A percentile compares a stretch with the other conserved stretches of the same genome.
phyloP scores from a whole-genome alignment of 2,329 filamentous ascomycete species.

The Rachicladosporium sp. region DNA sequence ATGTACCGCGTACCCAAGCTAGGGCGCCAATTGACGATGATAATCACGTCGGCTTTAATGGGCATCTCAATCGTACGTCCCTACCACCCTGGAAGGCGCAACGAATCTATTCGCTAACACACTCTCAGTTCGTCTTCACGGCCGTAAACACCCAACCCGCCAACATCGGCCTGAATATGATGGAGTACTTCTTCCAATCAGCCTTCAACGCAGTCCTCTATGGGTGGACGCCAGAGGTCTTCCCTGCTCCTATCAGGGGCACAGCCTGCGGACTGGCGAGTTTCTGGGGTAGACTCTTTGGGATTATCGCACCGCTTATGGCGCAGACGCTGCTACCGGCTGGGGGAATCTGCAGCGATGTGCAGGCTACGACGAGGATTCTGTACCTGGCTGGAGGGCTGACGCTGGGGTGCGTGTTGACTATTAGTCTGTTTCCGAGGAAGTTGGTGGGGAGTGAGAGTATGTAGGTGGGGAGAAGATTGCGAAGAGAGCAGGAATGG shows the following conservation, averaged over 20 bases:
- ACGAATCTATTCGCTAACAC: too few species aligned
- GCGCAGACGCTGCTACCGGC: constrained; percentile 32
- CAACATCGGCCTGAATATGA: constrained; percentile 38
- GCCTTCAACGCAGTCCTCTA: constrained; percentile 43
- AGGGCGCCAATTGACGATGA: constrained; percentile 36
- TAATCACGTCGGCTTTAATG: constrained; percentile 31
- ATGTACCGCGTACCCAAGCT: constrained; percentile 34
- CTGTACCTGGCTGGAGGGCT: constrained; percentile 46
- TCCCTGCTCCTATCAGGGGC: constrained; percentile 39
- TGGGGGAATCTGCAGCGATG: constrained; percentile 10
- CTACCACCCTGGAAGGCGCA: too few species aligned
- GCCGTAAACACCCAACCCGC: constrained; percentile 33
- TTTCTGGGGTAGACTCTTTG: constrained; percentile 47
- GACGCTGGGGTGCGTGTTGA: constrained; percentile 41
- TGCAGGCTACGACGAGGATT: constrained; percentile 34
- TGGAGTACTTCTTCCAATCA: constrained; percentile 41
- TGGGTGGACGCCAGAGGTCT: constrained; percentile 40
- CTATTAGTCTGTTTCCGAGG: constrained; percentile 36
- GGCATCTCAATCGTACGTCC: constrained; percentile 24
- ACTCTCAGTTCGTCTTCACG: constrained; percentile 27
- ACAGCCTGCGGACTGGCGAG: constrained; percentile 44
- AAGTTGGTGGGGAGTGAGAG: constrained; percentile 24
- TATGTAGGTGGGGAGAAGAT: constrained; percentile 9
- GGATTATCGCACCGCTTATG: constrained; percentile 46
- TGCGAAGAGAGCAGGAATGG: constrained; percentile 1